These are phyloP conservation scores for Pseudoneurospora amorphoporcata DNA, from an alignment of 495 filamentous ascomycete species.

Conservation along the genomic window DNA sequence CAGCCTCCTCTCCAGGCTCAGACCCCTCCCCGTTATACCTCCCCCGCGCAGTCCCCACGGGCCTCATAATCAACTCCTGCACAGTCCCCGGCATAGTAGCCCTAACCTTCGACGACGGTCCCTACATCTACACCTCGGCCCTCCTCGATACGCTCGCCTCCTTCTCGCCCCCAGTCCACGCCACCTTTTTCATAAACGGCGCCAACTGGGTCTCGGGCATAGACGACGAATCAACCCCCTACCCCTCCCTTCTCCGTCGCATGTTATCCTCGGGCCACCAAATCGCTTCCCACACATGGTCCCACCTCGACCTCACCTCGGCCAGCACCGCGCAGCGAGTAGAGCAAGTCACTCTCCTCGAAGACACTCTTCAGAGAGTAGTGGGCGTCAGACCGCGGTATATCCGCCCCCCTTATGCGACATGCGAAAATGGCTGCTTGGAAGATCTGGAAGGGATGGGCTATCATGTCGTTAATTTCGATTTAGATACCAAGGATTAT, in stretches of 20 bases:
- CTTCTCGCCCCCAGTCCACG: constrained; percentile 42
- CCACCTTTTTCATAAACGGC: constrained; percentile 65
- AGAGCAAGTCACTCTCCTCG: constrained; percentile 21
- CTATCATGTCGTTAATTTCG: constrained; percentile 32
- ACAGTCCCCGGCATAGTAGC: constrained; percentile 33
- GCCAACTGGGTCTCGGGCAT: constrained; percentile 54
- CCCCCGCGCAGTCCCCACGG: constrained; percentile 9
- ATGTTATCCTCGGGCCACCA: constrained; percentile 23
- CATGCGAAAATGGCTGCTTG: constrained; percentile 19
- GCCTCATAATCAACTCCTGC: constrained; percentile 47
- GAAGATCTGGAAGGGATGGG: constrained; percentile 22
- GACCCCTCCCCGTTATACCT: neutral
- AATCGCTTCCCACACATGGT: constrained; percentile 27
- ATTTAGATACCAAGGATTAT: constrained; percentile 36
- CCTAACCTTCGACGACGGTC: constrained; percentile 37
- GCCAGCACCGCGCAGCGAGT: constrained; percentile 5
- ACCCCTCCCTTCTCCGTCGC: constrained; percentile 17
- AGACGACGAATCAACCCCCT: constrained; percentile 25
- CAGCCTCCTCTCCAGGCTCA: neutral
- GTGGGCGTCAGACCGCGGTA: constrained; percentile 31
- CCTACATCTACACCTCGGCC: constrained; percentile 23
- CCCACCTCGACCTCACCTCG: constrained; percentile 25
- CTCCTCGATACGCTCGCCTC: constrained; percentile 21
- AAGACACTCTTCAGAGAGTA: constrained; percentile 13
- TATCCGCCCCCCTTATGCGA: constrained; percentile 34